A percentile compares a stretch with the other conserved stretches of the same genome.
These are phyloP conservation scores for Candida tropicalis DNA, from an alignment of 1,139 yeast species.

Conservation along the genomic window DNA sequence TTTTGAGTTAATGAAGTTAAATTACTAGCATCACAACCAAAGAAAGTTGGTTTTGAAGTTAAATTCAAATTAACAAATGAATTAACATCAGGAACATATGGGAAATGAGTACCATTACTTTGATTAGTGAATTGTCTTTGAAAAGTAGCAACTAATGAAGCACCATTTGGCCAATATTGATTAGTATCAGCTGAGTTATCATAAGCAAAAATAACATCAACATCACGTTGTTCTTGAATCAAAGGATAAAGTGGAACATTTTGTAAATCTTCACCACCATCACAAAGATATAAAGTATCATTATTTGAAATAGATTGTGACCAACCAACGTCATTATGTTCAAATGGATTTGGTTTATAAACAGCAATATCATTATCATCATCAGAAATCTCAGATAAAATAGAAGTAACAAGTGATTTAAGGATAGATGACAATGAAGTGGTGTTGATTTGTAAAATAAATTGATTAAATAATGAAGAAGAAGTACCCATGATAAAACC, in stretches of 20 bases:
- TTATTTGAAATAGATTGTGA: constrained; percentile 30
- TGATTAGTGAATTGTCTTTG: constrained; percentile 67
- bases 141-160: constrained; percentile 50
- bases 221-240: constrained; percentile 38
- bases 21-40: constrained; percentile 80
- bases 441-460: constrained; percentile 63
- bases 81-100: constrained; percentile 78
- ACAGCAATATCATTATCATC: constrained; percentile 47
- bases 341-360: constrained; percentile 57
- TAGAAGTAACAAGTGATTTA: constrained; percentile 44
- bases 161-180: constrained; percentile 46
- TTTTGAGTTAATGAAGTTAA: constrained; percentile 49
- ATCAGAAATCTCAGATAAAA: constrained; percentile 49
- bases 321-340: constrained; percentile 43
- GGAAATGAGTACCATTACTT: constrained; percentile 71
- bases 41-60: constrained; percentile 73
- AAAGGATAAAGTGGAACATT: constrained; percentile 44
- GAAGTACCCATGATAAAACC: constrained; percentile 85
- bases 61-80: constrained; percentile 65
- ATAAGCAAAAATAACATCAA: constrained; percentile 48
- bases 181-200: constrained; percentile 53
- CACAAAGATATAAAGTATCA: constrained; percentile 42
- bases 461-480: constrained; percentile 78
- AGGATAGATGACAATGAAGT: constrained; percentile 53
- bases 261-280: constrained; percentile 50